A percentile compares a stretch with the other conserved stretches of the same genome.
Evolutionary conservation across 106 monocot species (phyloP).

Genomic region (Acorus gramineus): DNA sequence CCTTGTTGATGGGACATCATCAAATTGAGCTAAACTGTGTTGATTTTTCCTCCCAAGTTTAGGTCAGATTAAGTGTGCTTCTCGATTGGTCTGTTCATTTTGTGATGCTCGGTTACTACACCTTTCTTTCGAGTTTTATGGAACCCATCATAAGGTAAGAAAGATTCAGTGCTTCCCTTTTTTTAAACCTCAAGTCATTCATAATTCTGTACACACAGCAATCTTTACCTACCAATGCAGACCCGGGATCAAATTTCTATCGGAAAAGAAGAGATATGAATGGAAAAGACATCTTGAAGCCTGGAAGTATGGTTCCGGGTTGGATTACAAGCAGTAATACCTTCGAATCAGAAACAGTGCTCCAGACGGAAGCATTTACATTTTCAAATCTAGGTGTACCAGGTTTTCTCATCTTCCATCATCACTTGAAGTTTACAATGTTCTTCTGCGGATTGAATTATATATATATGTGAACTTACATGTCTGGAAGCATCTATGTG

Average conservation of each 20-base stretch:
- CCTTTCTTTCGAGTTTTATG: slow-evolving; percentile 60
- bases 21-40: neutral
- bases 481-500: too few species aligned
- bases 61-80: slow-evolving; percentile 66
- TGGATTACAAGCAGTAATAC: slow-evolving; percentile 47
- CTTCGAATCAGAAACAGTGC: too few species aligned
- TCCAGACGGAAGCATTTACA: too few species aligned
- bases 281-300: slow-evolving; percentile 69
- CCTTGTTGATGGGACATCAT: too few species aligned
- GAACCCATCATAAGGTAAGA: slow-evolving; percentile 76
- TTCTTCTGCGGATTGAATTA: too few species aligned
- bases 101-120: slow-evolving; percentile 72
- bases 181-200: neutral
- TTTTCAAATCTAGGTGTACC: too few species aligned
- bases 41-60: slow-evolving; percentile 2
- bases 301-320: slow-evolving; percentile 92
- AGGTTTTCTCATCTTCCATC: too few species aligned
- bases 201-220: too few species aligned
- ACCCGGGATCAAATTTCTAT: slow-evolving; percentile 54
- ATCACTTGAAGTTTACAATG: too few species aligned
- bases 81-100: slow-evolving; percentile 80
- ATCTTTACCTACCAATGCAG: slow-evolving; percentile 15
- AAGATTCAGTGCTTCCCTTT: neutral
- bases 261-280: slow-evolving; percentile 42
- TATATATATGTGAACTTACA: too few species aligned